phyloP scores from a whole-genome alignment of 768 basidiomycete genomes.

The Suillus clintonianus region DNA sequence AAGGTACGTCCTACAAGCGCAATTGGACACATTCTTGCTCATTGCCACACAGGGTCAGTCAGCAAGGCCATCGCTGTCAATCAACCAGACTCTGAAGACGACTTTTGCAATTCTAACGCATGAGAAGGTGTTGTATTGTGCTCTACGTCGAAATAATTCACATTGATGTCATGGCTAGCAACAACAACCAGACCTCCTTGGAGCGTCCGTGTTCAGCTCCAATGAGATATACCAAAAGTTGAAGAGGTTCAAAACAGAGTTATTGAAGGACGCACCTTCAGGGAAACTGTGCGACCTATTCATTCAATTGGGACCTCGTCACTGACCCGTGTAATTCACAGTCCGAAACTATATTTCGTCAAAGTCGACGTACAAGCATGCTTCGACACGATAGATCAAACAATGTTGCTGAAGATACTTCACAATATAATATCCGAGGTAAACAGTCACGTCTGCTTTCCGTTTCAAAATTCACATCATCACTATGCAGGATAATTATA shows the following conservation, averaged over 20 bases:
- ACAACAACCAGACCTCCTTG: conserved; percentile 61
- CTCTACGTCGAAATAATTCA: not conserved
- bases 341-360: conserved; percentile 91
- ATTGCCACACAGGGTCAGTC: conserved; percentile 29
- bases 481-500: conserved; percentile 64
- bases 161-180: conserved; percentile 43
- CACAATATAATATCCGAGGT: conserved; percentile 75
- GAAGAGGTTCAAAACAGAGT: conserved; percentile 66
- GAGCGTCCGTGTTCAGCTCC: conserved; percentile 80
- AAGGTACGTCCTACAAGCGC: conserved; percentile 22
- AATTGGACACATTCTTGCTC: not conserved
- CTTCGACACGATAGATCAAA: conserved; percentile 95
- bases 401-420: conserved; percentile 78
- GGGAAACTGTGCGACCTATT: conserved; percentile 54
- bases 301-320: not conserved
- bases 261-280: conserved; percentile 40
- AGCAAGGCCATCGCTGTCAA: conserved; percentile 51
- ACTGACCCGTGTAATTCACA: conserved; percentile 29
- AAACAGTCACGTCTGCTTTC: not conserved
- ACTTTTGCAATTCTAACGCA: conserved; percentile 87
- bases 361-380: conserved; percentile 96
- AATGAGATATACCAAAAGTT: conserved; percentile 81
- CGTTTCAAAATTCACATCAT: conserved; percentile 1
- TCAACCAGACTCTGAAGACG: conserved; percentile 84
- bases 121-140: conserved; percentile 62